Conservation (phyloP, 1,284 basidiomycete genomes). For the Microstroma glucosiphilum region DNA sequence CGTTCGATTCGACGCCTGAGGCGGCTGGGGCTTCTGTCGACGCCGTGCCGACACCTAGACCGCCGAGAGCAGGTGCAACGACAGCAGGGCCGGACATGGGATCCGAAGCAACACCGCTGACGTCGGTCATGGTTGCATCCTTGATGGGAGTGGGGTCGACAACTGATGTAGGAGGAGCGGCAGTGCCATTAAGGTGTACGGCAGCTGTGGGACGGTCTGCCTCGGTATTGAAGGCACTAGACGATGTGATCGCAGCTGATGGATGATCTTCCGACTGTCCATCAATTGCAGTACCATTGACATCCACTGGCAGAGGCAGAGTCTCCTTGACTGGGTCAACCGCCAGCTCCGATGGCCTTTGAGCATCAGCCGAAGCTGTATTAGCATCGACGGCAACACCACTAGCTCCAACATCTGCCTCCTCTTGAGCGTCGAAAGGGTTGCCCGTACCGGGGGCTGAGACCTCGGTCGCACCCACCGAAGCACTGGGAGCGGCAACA, state of each 20-base stretch:
- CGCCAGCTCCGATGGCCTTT: background rate
- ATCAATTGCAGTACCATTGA: background rate
- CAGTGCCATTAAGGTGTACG: too few relatives aligned
- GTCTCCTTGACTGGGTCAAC: constrained; percentile 2
- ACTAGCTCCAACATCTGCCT: background rate
- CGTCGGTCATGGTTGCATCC: constrained; percentile 17
- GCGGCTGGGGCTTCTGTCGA: background rate
- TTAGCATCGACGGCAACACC: background rate
- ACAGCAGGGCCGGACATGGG: constrained; percentile 16
- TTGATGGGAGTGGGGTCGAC: background rate
- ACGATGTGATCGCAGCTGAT: too few relatives aligned
- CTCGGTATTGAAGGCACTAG: too few relatives aligned
- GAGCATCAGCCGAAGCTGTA: background rate
- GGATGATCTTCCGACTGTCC: too few relatives aligned
- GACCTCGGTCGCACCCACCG: background rate
- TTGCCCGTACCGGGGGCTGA: constrained; percentile 8
- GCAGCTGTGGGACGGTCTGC: too few relatives aligned
- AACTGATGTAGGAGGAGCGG: too few relatives aligned
- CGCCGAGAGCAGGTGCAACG: constrained; percentile 9
- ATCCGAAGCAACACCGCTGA: constrained; percentile 21
- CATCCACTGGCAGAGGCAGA: constrained; percentile 5
- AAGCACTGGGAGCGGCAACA: too few relatives aligned
- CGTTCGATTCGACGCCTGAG: background rate
- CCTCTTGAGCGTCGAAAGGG: constrained; percentile 12
- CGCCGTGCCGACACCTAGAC: too few relatives aligned